These are phyloP conservation scores for Tylopilus microsporus DNA, from an alignment of 1,284 basidiomycete species.

Conservation along the genomic window DNA sequence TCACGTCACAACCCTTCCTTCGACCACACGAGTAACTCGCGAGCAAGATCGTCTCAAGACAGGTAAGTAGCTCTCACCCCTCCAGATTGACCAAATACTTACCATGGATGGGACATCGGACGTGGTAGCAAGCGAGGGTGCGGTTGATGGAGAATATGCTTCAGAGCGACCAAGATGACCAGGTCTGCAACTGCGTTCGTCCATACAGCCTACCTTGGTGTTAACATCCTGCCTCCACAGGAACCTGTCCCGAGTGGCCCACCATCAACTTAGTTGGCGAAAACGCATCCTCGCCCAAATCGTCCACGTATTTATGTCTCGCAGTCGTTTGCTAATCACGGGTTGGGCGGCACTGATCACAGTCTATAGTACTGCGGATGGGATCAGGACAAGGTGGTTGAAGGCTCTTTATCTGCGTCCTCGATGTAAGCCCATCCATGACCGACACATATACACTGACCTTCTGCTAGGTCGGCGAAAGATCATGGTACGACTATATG, in stretches of 20 bases:
- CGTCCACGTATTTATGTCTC: conserved; percentile 85
- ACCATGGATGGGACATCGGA: conserved; percentile 8
- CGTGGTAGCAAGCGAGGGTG: conserved; percentile 62
- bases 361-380: conserved; percentile 76
- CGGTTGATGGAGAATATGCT: conserved; percentile 61
- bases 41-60: conserved; percentile 61
- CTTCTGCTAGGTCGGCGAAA: conserved; percentile 72
- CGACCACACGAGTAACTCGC: too few relatives aligned
- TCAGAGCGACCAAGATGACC: conserved; percentile 53
- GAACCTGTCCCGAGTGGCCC: conserved; percentile 28
- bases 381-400: conserved; percentile 87
- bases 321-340: conserved; percentile 53
- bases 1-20: too few relatives aligned
- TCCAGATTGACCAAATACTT: conserved; percentile 4
- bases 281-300: conserved; percentile 81
- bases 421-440: conserved; percentile 62
- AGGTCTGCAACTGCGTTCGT: conserved; percentile 26
- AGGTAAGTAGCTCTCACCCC: conserved; percentile 41
- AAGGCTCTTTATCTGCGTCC: conserved; percentile 93
- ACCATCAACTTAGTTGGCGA: conserved; percentile 39
- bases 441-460: conserved; percentile 3
- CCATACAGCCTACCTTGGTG: not conserved
- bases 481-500: conserved; percentile 68
- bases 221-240: conserved; percentile 17
- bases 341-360: not conserved